Evolutionary conservation across 2,329 filamentous ascomycete species (phyloP).

Genomic region (Bipolaris victoriae): DNA sequence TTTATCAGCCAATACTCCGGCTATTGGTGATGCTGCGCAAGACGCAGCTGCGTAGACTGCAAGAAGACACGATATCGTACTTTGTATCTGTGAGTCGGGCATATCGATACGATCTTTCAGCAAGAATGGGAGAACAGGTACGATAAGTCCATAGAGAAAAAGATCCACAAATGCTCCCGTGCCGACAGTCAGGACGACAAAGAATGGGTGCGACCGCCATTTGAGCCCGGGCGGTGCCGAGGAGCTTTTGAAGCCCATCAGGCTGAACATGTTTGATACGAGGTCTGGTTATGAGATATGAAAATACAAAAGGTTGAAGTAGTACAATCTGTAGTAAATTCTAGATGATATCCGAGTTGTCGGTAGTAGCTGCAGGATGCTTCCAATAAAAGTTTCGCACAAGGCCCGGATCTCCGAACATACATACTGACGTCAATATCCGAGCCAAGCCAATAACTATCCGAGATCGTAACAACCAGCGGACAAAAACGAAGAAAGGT

Average conservation of each 20-base stretch:
- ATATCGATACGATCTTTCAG: conserved; percentile 59
- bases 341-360: not conserved
- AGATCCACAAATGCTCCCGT: conserved; percentile 64
- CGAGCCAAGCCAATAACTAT: not conserved
- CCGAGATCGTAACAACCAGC: not conserved
- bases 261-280: not conserved
- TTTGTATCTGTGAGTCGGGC: conserved; percentile 58
- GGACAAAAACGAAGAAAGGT: not conserved
- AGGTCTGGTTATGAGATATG: not conserved
- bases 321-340: not conserved
- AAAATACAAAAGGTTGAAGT: too few relatives aligned
- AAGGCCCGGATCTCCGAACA: not conserved
- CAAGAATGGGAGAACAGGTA: conserved; percentile 65
- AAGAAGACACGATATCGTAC: conserved; percentile 60
- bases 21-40: conserved; percentile 58
- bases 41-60: conserved; percentile 62
- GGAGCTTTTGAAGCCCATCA: not conserved
- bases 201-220: conserved; percentile 65
- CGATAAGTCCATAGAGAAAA: conserved; percentile 65
- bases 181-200: conserved; percentile 64
- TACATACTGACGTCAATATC: conserved; percentile 9
- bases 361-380: not conserved
- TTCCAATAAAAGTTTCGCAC: conserved; percentile 2
- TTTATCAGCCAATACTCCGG: conserved; percentile 63
- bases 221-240: conserved; percentile 43